These are phyloP conservation scores for Emericellopsis terricola DNA, from an alignment of 495 filamentous ascomycete genomes.

Conservation along the genomic window DNA sequence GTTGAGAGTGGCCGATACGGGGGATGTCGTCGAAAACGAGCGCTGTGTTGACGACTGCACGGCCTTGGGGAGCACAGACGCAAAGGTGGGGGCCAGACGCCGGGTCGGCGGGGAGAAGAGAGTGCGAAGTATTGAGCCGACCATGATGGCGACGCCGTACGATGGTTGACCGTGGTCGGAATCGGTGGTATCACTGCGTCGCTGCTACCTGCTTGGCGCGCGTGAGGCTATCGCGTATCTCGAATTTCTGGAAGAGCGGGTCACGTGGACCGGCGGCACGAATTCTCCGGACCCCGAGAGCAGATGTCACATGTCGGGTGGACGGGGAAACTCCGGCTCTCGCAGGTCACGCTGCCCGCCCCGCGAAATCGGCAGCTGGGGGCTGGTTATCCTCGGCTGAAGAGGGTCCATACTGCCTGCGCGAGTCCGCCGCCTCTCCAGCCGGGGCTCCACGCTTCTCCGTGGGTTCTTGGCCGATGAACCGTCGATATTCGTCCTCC, in stretches of 20 bases:
- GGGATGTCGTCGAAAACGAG: conserved; percentile 30
- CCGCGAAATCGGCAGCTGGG: no score
- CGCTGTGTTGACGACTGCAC: no score
- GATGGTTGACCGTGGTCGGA: not conserved
- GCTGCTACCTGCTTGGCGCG: no score
- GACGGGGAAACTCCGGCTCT: not conserved
- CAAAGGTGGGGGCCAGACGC: conserved; percentile 5
- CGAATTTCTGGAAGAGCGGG: not conserved
- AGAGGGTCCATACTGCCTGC: not conserved
- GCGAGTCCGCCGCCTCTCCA: no score
- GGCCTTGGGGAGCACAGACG: no score
- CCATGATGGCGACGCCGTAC: not conserved
- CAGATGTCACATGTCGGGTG: not conserved
- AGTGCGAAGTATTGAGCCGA: not conserved
- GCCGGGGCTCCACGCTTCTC: conserved; percentile 1
- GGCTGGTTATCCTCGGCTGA: conserved; percentile 22
- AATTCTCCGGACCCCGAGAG: not conserved
- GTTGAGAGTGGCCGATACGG: conserved; percentile 37
- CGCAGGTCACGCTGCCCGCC: not conserved
- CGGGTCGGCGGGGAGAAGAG: conserved; percentile 5
- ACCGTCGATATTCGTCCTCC: no score
- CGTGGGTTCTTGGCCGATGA: no score
- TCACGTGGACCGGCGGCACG: not conserved
- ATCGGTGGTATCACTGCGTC: not conserved
- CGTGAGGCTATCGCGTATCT: not conserved